Base-by-base conservation (phyloP, 352 stramenopile genomes). In the Aphanomyces cochlioides region DNA sequence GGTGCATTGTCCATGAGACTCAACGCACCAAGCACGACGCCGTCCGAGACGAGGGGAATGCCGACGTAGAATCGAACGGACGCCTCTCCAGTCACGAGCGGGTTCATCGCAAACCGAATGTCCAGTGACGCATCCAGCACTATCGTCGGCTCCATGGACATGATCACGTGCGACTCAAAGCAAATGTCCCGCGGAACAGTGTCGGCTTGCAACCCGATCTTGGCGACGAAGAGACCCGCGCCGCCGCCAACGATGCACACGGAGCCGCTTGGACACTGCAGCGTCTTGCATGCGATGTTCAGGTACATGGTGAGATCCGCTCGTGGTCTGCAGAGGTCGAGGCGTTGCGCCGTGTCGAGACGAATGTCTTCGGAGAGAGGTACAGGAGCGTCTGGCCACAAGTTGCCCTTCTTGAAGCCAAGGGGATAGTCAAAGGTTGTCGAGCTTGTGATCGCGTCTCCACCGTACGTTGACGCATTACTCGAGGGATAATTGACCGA, bases 31-130 rank as follows among this genome's bases (percentile, higher is more conserved):
- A 95, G 73, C 40, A 92, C 76, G 39, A 92, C 72, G 15, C 83
- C 81, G 17, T 93, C 85, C 47, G 85, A 85, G 66, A 89, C 74
- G 47, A 95, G 77, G 17, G 87, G 87, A 13, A 95, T 50, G 15
- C 79, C 83, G 38, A 93, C 77, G 75, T 90, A 92, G 72, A 93
- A 90, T 41, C 85, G 82, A 60, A 95, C 84, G 47, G 82, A 82
- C 10, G 10, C 10, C 48, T 89, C 77, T 65, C 90, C 79, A 15
- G 81, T 79, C 38, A 89, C 85, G 19, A 95, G 61, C 53, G 85
- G 87, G 74, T 93, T 95, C 71, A 83, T 87, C 19, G 79, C 80
- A 58, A 91, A 92, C 13, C 85, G 84, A 59, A 89, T 79, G 76
- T 95, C 87, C 19, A 79, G 79, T 10, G 79, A 78, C 36, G 78